phyloP scores from a whole-genome alignment of 106 monocot genomes.

The Cymbidium sinense region DNA sequence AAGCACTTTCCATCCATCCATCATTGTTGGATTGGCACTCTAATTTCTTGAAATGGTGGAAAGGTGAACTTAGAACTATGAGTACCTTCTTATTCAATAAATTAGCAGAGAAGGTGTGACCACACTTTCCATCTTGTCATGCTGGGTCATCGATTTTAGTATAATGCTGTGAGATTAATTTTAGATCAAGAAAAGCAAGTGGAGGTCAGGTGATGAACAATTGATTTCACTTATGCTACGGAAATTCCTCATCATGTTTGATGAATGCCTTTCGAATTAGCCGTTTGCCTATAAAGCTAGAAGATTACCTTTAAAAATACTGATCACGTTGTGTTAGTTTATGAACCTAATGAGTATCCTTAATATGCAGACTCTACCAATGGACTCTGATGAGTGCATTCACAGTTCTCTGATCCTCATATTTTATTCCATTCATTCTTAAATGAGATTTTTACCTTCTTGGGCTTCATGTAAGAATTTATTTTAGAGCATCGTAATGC shows the following conservation, averaged over 20 bases:
- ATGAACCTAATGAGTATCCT: constrained; percentile 98
- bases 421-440: constrained; percentile 77
- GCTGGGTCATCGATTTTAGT: constrained; percentile 98
- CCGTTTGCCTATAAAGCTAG: constrained; percentile 98
- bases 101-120: constrained; percentile 95
- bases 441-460: constrained; percentile 84
- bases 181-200: constrained; percentile 95
- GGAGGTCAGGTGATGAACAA: constrained; percentile 97
- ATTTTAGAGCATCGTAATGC: constrained; percentile 73
- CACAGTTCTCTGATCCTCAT: constrained; percentile 87
- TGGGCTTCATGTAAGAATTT: constrained; percentile 87
- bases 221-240: constrained; percentile 89
- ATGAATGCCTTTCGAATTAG: constrained; percentile 98
- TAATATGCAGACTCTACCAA: constrained; percentile 98
- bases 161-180: constrained; percentile 74
- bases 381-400: constrained; percentile 99
- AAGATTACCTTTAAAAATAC: constrained; percentile 73
- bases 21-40: constrained; percentile 52
- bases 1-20: constrained; percentile 34
- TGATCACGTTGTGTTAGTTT: constrained; percentile 93
- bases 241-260: constrained; percentile 95
- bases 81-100: constrained; percentile 90
- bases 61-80: constrained; percentile 91
- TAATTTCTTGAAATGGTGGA: constrained; percentile 75
- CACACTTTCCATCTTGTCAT: constrained; percentile 88